Conservation (phyloP, 2,329 filamentous ascomycete genomes). For the Trichoderma guizhouense region DNA sequence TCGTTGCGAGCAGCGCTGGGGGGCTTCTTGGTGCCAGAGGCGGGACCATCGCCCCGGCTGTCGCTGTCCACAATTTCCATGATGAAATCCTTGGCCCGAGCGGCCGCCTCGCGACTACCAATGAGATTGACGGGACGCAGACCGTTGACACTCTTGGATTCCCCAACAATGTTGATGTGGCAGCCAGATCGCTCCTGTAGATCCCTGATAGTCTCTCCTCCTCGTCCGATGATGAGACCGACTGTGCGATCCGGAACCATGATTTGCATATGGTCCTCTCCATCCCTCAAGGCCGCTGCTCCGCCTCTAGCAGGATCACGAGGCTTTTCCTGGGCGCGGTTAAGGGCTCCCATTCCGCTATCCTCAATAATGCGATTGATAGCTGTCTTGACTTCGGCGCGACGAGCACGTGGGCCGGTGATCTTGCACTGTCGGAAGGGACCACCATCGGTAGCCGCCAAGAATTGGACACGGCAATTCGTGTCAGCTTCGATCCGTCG, state of each 20-base stretch:
- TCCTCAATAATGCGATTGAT: constrained; percentile 89
- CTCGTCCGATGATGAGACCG: constrained; percentile 88
- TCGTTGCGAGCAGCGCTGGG: constrained; percentile 31
- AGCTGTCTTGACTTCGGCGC: constrained; percentile 74
- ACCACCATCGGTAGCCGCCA: constrained; percentile 71
- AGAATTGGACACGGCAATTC: constrained; percentile 81
- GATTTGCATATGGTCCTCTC: constrained; percentile 84
- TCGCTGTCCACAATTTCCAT: constrained; percentile 94
- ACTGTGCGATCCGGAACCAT: constrained; percentile 94
- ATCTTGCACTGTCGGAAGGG: constrained; percentile 82
- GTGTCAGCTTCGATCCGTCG: constrained; percentile 80
- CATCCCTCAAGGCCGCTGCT: constrained; percentile 61
- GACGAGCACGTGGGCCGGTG: constrained; percentile 66
- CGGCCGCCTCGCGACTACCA: constrained; percentile 69
- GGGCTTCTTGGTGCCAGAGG: constrained; percentile 29
- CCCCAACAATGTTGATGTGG: constrained; percentile 91
- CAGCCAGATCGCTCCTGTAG: constrained; percentile 89
- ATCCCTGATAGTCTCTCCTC: constrained; percentile 88
- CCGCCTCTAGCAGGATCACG: constrained; percentile 39
- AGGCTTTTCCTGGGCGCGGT: constrained; percentile 42
- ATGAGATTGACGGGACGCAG: constrained; percentile 88
- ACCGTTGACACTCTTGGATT: constrained; percentile 89
- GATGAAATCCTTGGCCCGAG: constrained; percentile 79
- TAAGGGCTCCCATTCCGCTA: constrained; percentile 51
- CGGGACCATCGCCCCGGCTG: constrained; percentile 55